Base-by-base conservation (phyloP, 805 yeast species). In the Nadsonia fulvescens region DNA sequence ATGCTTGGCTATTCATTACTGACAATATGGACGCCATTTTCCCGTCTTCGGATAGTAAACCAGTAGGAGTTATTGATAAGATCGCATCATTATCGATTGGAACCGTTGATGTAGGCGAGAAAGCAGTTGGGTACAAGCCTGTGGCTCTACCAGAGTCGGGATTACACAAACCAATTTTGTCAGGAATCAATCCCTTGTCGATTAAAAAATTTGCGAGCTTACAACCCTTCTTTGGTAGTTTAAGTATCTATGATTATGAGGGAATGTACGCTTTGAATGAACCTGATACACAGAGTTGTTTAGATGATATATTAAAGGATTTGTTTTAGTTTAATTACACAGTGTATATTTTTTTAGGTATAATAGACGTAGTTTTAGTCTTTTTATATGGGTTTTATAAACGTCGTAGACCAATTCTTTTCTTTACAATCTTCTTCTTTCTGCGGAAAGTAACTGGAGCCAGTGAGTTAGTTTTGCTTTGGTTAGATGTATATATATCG, bases 1-100 rank as follows among this genome's bases (percentile, higher is more conserved):
- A 66, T 34, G 89, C 81, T 40, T 86, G 96, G 96, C 53, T 89
- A 2, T 89, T 81, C 42, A 64, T 86, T 7, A 60, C 70, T 14
- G 79, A 75, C 38, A 69, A 66, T 10, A 58, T 69, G 10, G 72
- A 69, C 32, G 68, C 73, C 11, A 57, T 64, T 15, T 61, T 56
- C 37, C 56, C 59, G 32, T 50, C 43, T 11, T 34, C 38, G 10
- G 47, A 43, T 8, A 34, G 37, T 14, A 35, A 28, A 8, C 31
- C 38, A 7, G 34, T 44, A 8, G 57, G 69, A 0, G 38, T 69
- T 8, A 49, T 68, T 13, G 82, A 73, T 32, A 46, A 51, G 32
- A 46, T 65, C 6, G 47, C 58, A 4, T 28, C 15, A 7, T 13
- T 32, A 3, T 11, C 33, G 4, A 24, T 36, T 13, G 19, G 15